Percentiles rank a stretch among this genome's conserved stretches.
Conservation (phyloP, 257 asterid species). For the Prunella vulgaris region DNA sequence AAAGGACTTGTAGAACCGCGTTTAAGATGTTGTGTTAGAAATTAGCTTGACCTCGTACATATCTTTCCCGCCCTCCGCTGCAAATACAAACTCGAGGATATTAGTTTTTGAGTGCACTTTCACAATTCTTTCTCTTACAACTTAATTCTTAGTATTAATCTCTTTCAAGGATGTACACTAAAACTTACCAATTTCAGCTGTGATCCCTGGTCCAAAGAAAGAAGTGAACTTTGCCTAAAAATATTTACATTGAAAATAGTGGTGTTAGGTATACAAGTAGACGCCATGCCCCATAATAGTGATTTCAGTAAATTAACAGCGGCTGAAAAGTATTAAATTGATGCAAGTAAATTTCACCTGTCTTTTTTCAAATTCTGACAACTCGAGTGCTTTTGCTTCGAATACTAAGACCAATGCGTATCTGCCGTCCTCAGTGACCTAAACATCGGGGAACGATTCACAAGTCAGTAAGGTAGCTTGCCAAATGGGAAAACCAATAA, state of each 20-base stretch:
- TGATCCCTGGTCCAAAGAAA: slow-evolving; percentile 94
- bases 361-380: slow-evolving; percentile 77
- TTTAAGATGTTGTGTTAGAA: slow-evolving; percentile 58
- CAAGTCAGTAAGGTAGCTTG: slow-evolving; percentile 6
- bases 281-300: not conserved
- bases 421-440: slow-evolving; percentile 81
- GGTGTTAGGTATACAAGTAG: not conserved
- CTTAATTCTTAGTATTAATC: not conserved
- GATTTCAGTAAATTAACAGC: not conserved
- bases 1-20: not conserved
- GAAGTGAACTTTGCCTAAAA: slow-evolving; percentile 81
- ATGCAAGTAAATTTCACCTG: slow-evolving; percentile 42
- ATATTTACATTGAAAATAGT: not conserved
- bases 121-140: not conserved
- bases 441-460: slow-evolving; percentile 16
- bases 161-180: not conserved
- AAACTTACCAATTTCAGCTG: slow-evolving; percentile 78
- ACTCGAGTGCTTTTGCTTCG: slow-evolving; percentile 72
- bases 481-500: slow-evolving; percentile 4
- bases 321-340: not conserved
- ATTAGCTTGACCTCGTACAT: slow-evolving; percentile 70
- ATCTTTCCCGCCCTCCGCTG: slow-evolving; percentile 64
- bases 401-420: slow-evolving; percentile 72
- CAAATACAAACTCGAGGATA: slow-evolving; percentile 29
- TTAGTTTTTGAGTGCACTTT: not conserved